Evolutionary conservation across 176 grass and related monocot species (phyloP).

Genomic region (Urochloa ruziziensis): DNA sequence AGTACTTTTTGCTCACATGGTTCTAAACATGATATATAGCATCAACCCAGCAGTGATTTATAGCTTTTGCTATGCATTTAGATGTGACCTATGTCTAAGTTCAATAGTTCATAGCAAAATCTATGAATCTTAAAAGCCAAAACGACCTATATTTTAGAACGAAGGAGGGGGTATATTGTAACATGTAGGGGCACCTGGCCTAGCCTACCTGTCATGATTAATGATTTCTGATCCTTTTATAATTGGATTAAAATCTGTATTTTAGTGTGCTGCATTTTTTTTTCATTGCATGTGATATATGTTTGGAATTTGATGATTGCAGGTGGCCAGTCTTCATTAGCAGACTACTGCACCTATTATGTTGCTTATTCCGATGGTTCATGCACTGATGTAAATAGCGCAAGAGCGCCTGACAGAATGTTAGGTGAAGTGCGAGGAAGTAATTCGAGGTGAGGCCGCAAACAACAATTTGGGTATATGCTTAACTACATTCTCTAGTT

Average conservation of each 20-base stretch:
- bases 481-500: neutral
- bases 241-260: neutral
- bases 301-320: slow-evolving; percentile 16
- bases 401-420: slow-evolving; percentile 91
- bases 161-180: neutral
- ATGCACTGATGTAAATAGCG: slow-evolving; percentile 95
- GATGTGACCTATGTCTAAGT: no score
- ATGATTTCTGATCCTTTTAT: neutral
- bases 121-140: no score
- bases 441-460: slow-evolving; percentile 69
- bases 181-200: neutral
- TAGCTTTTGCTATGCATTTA: no score
- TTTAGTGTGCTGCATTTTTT: neutral
- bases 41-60: neutral
- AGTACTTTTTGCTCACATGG: neutral
- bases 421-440: slow-evolving; percentile 94
- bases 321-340: slow-evolving; percentile 99
- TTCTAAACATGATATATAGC: neutral
- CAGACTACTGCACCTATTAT: slow-evolving; percentile 98
- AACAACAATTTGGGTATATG: neutral
- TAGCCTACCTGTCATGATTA: neutral
- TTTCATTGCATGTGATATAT: slow-evolving; percentile 11
- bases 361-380: slow-evolving; percentile 99
- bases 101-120: no score
- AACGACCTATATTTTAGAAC: no score